Base-by-base conservation (phyloP, 768 basidiomycete genomes). In the Boletus rubescentipes region DNA sequence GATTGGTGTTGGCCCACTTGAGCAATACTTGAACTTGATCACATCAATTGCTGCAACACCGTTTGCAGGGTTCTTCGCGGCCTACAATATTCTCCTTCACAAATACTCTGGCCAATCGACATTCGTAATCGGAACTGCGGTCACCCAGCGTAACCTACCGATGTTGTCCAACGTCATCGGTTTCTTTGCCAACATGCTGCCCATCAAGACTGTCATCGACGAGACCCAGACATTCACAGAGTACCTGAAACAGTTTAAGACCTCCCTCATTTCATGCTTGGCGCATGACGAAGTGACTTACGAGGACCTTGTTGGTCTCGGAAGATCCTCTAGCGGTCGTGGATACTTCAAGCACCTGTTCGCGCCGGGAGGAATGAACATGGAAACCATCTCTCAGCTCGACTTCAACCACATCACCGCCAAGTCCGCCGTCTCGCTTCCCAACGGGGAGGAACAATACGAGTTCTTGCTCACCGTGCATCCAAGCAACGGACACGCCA, bases 301-400 rank as follows among this genome's bases (percentile, higher is more conserved):
- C 37, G 67, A 69, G 46, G 67, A 69, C 46, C 62, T 69, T 20
- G 68, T 69, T 42, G 49, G 49, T 20, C 56, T 67, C 12, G 63
- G 63, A 30, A 68, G 64, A 43, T 64, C 65, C 3, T 55, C 63
- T 14, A 45, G 58, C 16, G 54, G 48, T 16, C 67, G 67, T 29
- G 65, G 67, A 52, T 68, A 69, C 59, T 68, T 68, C 60, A 68
- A 68, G 45, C 67, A 68, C 49, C 49, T 68, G 26, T 68, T 68
- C 57, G 67, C 67, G 34, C 61, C 63, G 3, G 67, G 67, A 31
- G 67, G 67, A 34, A 61, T 67, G 61, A 69, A 63, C 46, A 51
- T 61, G 58, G 55, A 69, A 3, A 65, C 58, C 9, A 61, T 69
- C 14, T 58, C 61, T 26, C 61, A 61, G 12, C 57, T 69, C 23